Base-by-base conservation (phyloP, 2,329 filamentous ascomycete species). In the Aschersonia sp. region DNA sequence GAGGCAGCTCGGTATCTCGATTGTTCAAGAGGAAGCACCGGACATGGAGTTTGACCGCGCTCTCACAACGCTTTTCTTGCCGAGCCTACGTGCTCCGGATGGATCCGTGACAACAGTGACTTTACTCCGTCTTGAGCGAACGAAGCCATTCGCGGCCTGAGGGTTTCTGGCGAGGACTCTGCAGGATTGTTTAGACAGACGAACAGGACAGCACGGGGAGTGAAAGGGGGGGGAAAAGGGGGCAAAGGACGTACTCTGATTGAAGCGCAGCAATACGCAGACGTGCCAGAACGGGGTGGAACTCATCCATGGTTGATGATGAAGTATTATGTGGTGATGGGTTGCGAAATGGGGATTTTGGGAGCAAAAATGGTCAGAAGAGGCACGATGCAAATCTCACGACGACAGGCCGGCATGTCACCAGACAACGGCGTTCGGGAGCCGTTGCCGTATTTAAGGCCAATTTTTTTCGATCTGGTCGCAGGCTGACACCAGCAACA, bases 251-350 rank as follows among this genome's bases (percentile, higher is more conserved):
- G 54, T 59, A 74, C 70, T 70, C 60, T 43, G 64, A 66, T 57
- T 71, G 67, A 37, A 73, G 57, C 31, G 71, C 63, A 31, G 69
- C 70, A 50, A 75, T 66, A 51, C 71, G 69, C 50, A 74, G 61
- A 46, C 69, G 67, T 48, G 66, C 62, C 37, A 74, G 56, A 39
- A 66, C 61, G 37, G 60, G 55, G 51, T 68, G 66, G 14, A 48
- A 48, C 12, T 46, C 41, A 22, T 50, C 49, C 49, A 50, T 50
- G 5, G 3, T 41, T 14, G n/a, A 7, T 41, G 40, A 7, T 41
- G 9, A 7, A 7, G n/a, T 41, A 22, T 22, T 22, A 22, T 22
- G 22, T 22, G 22, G 22, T 22, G 22, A 22, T 22, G 22, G 22
- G 22, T 22, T 22, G 22, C 22, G 22, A 22, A 22, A 22, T 22